phyloP scores from a whole-genome alignment of 176 grass and related monocot genomes.

The Aechmea fasciata region DNA sequence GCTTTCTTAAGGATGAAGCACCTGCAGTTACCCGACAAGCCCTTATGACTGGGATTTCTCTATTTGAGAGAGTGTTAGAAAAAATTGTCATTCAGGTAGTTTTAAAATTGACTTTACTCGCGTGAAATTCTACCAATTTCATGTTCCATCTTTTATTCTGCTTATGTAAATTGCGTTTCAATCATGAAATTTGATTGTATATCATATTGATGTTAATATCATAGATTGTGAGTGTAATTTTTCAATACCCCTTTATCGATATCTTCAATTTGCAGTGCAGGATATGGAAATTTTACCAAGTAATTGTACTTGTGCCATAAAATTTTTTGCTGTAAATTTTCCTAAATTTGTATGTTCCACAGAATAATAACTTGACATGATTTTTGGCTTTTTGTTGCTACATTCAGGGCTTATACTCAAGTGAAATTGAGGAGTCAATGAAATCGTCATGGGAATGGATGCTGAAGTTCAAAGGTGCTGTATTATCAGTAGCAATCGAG shows the following conservation, averaged over 20 bases:
- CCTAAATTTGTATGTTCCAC: neutral
- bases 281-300: too few species aligned
- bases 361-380: neutral
- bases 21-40: slow-evolving; percentile 75
- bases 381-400: neutral
- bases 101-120: neutral
- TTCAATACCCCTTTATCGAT: too few species aligned
- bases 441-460: slow-evolving; percentile 74
- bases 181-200: too few species aligned
- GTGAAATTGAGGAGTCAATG: slow-evolving; percentile 55
- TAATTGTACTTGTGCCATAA: too few species aligned
- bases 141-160: neutral
- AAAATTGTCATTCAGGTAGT: slow-evolving; percentile 70
- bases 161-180: too few species aligned
- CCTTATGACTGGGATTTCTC: slow-evolving; percentile 57
- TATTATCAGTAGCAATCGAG: slow-evolving; percentile 54
- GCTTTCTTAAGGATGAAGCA: slow-evolving; percentile 58
- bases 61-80: slow-evolving; percentile 56
- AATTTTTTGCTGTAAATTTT: too few species aligned
- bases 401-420: slow-evolving; percentile 62
- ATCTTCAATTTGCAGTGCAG: too few species aligned
- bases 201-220: too few species aligned
- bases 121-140: neutral
- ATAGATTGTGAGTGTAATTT: too few species aligned
- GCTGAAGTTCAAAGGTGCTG: slow-evolving; percentile 58